Base-by-base conservation (phyloP, 805 yeast genomes). In the Candida insectalens region DNA sequence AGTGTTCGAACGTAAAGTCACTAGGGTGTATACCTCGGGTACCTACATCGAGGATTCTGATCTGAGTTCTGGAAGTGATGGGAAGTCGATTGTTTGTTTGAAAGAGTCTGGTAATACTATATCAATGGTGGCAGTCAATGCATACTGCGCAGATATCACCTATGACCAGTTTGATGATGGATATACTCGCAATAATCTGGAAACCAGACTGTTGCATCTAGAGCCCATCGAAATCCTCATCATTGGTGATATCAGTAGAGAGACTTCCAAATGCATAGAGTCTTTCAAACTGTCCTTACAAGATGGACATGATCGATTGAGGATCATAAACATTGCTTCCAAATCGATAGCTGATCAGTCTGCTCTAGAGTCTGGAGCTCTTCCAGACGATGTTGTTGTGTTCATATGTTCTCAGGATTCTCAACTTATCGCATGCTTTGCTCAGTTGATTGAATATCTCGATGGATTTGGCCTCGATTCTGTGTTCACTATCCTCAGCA, bases 21-120 rank as follows among this genome's bases (percentile, higher is more conserved):
- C 88, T 0, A 71, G 75, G 6, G 75, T 84, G 0, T 84, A 78
- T 50, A 84, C 96, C 0, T 69, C 70, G 33, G 95, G 94, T 0
- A 88, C 97, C 0, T 84, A 79, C 56, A 70, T 84, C 43, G 88
- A 78, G 34, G 78, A 70, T 17, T 50, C 45, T 18, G 47, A 46
- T 19, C 41, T 32, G 25, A 33, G 34, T 20, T 22, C 33, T 6
- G 57, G 52, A 29, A 60, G 55, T 19, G 41, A 46, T 14, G 63
- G 68, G 0, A 61, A 62, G 36, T 74, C 69, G 34, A 64, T 76
- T 12, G 43, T 71, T n/a, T 57, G 72, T 27, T 41, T 77, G 3
- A 45, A 55, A 30, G 70, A 66, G 10, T 27, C 28, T 13, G 35
- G 42, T 19, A 25, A 36, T n/a, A 23, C 26, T 7, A 47, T 65